phyloP scores from a whole-genome alignment of 73 alveolate genomes.

The Paramecium pentaurelia region DNA sequence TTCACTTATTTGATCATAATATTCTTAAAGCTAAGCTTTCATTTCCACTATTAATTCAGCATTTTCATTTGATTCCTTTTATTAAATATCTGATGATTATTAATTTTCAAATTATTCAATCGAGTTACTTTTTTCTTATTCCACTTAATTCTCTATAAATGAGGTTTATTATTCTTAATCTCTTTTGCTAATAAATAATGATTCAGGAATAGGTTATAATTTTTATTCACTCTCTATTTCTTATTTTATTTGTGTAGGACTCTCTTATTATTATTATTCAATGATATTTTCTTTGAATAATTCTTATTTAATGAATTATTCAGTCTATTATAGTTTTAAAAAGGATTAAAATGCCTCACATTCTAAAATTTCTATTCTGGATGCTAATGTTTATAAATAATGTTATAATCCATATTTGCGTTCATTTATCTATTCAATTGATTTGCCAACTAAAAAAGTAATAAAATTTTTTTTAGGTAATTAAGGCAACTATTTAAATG shows the following conservation, averaged over 20 bases:
- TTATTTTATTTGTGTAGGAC: not conserved
- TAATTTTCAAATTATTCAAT: not conserved
- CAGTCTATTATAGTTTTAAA: not conserved
- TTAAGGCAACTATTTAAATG: constrained; percentile 11
- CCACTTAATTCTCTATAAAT: not conserved
- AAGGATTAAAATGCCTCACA: not conserved
- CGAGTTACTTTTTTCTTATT: not conserved
- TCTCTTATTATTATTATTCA: not conserved
- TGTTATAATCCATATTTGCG: constrained; percentile 30
- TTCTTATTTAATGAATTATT: not conserved
- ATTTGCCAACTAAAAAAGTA: constrained; percentile 40
- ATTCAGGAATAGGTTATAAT: not conserved
- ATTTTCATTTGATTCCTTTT: not conserved
- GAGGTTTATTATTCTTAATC: not conserved
- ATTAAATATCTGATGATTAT: not conserved
- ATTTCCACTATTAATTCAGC: not conserved
- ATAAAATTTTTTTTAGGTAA: constrained; percentile 28
- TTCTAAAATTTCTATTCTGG: constrained; percentile 30
- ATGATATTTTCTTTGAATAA: not conserved
- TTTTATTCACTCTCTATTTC: not conserved
- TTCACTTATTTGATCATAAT: not conserved
- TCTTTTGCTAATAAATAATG: no score
- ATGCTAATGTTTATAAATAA: not conserved
- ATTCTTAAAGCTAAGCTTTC: not conserved
- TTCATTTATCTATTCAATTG: constrained; percentile 14